Conservation (phyloP, 2,329 filamentous ascomycete genomes). For the Xylaria polymorpha region DNA sequence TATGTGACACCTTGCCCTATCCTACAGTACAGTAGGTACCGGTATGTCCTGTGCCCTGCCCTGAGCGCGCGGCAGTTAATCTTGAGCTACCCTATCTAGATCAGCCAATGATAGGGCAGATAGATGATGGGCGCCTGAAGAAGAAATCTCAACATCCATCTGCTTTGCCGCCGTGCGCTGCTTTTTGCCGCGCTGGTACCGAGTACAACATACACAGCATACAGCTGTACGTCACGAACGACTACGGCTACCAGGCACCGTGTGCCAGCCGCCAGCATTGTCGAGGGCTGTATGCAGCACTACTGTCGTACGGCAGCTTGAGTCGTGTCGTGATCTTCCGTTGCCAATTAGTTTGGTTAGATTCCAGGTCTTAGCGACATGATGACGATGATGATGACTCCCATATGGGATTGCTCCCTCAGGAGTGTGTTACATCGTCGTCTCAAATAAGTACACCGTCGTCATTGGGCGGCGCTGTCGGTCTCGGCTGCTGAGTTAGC, state of each 20-base stretch:
- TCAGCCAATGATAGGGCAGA: slow-evolving; percentile 21
- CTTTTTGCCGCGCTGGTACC: slow-evolving; percentile 21
- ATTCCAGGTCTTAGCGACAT: slow-evolving; percentile 9
- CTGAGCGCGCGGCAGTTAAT: slow-evolving; percentile 30
- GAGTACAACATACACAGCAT: background rate
- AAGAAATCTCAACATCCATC: slow-evolving; percentile 11
- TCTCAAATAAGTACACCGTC: slow-evolving; percentile 15
- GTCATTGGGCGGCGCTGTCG: background rate
- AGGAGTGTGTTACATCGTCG: slow-evolving; percentile 24
- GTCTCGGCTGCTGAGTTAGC: slow-evolving; percentile 1
- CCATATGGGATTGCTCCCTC: background rate
- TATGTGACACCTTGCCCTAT: background rate
- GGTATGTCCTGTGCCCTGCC: too few relatives aligned
- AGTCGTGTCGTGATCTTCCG: slow-evolving; percentile 1
- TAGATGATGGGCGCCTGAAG: background rate
- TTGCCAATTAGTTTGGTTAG: slow-evolving; percentile 7
- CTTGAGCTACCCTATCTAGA: background rate
- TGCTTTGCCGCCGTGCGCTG: slow-evolving; percentile 10
- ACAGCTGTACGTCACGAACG: background rate
- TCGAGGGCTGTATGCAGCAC: slow-evolving; percentile 15
- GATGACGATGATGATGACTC: slow-evolving; percentile 2
- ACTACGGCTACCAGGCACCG: slow-evolving; percentile 3
- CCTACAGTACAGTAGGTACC: too few relatives aligned
- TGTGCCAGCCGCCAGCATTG: background rate
- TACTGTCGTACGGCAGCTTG: slow-evolving; percentile 10